phyloP scores from a whole-genome alignment of 2,329 filamentous ascomycete genomes.

The Grosmannia serpens region DNA sequence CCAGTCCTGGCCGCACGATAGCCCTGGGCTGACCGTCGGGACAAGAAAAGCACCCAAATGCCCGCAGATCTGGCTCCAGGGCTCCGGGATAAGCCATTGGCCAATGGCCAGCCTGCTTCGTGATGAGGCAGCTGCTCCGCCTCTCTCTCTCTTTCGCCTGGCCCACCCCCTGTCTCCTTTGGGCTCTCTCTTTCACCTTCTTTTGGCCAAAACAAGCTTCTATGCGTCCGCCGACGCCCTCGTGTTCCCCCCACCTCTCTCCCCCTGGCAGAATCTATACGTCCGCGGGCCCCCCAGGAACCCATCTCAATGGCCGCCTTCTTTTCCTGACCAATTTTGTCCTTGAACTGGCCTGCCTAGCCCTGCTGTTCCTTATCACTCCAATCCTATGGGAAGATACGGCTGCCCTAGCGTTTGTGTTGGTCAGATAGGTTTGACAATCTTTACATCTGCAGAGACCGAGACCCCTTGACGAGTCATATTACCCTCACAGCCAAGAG shows the following conservation, averaged over 20 bases:
- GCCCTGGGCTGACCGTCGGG: background rate
- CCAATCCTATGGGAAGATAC: background rate
- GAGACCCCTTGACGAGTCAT: background rate
- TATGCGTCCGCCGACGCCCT: conserved; percentile 1
- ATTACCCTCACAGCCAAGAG: background rate
- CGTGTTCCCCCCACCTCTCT: no score
- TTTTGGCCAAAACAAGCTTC: conserved; percentile 9
- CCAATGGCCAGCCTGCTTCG: conserved; percentile 2
- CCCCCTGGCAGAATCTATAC: background rate
- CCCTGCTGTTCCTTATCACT: background rate
- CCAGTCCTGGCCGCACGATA: conserved; percentile 12
- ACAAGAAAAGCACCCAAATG: background rate
- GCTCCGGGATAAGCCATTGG: conserved; percentile 6
- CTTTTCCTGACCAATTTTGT: background rate
- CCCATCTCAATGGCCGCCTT: background rate
- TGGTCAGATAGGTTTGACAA: conserved; percentile 2
- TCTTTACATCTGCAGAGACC: background rate
- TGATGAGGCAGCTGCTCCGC: background rate
- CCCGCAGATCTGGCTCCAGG: background rate
- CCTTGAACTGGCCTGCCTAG: background rate
- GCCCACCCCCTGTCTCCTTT: background rate
- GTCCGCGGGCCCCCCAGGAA: background rate
- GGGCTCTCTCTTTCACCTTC: conserved; percentile 7
- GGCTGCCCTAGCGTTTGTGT: background rate
- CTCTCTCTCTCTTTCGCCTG: background rate